Conservation (phyloP, 495 filamentous ascomycete species). For the Penicillium flavigenum region DNA sequence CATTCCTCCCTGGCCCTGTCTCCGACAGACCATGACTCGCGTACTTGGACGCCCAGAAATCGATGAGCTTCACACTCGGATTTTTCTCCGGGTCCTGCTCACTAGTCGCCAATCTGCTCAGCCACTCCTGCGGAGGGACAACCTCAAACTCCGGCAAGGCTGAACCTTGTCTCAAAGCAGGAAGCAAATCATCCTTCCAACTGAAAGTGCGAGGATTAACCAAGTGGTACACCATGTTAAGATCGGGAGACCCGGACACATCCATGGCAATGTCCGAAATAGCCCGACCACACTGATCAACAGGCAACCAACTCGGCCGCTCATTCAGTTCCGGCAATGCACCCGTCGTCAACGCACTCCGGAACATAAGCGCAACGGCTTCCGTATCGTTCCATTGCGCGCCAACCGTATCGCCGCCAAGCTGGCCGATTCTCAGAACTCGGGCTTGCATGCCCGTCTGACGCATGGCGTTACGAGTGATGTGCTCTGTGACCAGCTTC, state of each 20-base stretch:
- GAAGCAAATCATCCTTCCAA: slow-evolving; percentile 55
- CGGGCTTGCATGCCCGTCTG: slow-evolving; percentile 33
- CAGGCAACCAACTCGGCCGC: slow-evolving; percentile 54
- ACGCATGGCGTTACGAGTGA: slow-evolving; percentile 43
- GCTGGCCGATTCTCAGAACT: slow-evolving; percentile 61
- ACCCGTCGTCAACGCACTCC: slow-evolving; percentile 45
- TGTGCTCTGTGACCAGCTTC: slow-evolving; percentile 64
- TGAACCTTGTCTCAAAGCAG: slow-evolving; percentile 39
- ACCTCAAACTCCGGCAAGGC: slow-evolving; percentile 46
- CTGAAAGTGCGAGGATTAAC: slow-evolving; percentile 50
- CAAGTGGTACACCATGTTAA: slow-evolving; percentile 51
- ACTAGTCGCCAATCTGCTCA: slow-evolving; percentile 42
- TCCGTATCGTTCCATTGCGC: slow-evolving; percentile 66
- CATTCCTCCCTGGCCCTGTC: not conserved
- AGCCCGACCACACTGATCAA: slow-evolving; percentile 34
- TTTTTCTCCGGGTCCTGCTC: slow-evolving; percentile 54
- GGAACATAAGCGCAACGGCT: slow-evolving; percentile 63
- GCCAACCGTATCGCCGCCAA: slow-evolving; percentile 54
- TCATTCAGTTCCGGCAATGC: slow-evolving; percentile 55
- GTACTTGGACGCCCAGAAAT: slow-evolving; percentile 48
- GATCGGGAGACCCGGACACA: slow-evolving; percentile 2
- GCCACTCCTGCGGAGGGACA: slow-evolving; percentile 49
- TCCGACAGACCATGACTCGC: not conserved
- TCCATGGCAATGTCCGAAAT: slow-evolving; percentile 27
- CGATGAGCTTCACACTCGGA: slow-evolving; percentile 59